Conservation (phyloP, 768 basidiomycete species). For the Imleria badia region DNA sequence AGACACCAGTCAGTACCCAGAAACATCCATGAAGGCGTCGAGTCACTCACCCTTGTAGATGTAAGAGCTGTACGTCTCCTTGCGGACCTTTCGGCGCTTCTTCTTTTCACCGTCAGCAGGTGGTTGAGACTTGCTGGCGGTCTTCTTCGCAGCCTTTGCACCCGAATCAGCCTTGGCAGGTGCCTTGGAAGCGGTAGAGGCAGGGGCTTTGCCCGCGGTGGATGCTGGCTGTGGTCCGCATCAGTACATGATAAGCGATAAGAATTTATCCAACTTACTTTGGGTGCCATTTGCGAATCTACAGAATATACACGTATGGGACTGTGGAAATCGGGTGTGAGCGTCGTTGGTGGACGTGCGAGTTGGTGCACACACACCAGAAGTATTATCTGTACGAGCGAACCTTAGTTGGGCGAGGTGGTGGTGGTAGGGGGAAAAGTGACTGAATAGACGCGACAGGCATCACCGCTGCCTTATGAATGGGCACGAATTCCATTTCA, state of each 20-base stretch:
- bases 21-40: neutral
- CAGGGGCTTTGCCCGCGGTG: conserved; percentile 40
- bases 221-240: conserved; percentile 39
- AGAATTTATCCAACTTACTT: conserved; percentile 25
- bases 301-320: conserved; percentile 33
- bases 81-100: conserved; percentile 76
- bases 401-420: conserved; percentile 18
- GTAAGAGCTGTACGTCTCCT: conserved; percentile 84
- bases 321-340: conserved; percentile 21
- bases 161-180: conserved; percentile 45
- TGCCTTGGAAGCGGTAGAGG: conserved; percentile 59
- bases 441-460: conserved; percentile 25
- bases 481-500: conserved; percentile 32
- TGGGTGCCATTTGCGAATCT: conserved; percentile 37
- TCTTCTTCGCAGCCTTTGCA: conserved; percentile 58
- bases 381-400: conserved; percentile 17
- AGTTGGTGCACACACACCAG: conserved; percentile 21
- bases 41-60: conserved; percentile 75
- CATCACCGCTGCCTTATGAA: conserved; percentile 35
- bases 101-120: conserved; percentile 69
- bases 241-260: conserved; percentile 15
- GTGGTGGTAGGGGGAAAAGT: conserved; percentile 34
- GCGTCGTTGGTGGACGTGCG: conserved; percentile 4
- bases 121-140: conserved; percentile 53
- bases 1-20: neutral